Evolutionary conservation across 2,329 filamentous ascomycete genomes (phyloP).

Genomic region (Diaporthe sp.): DNA sequence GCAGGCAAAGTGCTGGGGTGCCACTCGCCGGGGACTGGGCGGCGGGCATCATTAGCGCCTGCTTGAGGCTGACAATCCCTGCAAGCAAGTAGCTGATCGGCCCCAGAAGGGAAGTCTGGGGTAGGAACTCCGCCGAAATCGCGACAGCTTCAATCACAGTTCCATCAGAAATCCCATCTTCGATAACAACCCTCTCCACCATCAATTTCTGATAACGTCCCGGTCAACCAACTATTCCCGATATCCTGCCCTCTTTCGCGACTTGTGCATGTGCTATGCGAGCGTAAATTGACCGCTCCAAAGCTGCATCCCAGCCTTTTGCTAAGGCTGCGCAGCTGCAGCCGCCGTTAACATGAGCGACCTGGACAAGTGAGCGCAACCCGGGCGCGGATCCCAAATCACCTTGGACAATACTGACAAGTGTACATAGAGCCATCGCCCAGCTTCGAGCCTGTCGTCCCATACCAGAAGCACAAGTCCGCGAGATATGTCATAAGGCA

Average conservation of each 20-base stretch:
- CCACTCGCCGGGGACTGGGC: neutral
- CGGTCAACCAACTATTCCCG: no score
- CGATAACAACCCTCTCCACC: neutral
- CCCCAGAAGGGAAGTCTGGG: constrained; percentile 35
- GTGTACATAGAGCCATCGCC: constrained; percentile 81
- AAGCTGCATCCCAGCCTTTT: constrained; percentile 25
- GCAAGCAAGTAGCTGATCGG: constrained; percentile 24
- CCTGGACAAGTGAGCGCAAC: constrained; percentile 80
- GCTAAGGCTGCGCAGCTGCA: constrained; percentile 37
- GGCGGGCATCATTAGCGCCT: constrained; percentile 6
- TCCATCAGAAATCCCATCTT: neutral
- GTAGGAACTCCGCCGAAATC: constrained; percentile 32
- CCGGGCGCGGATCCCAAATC: constrained; percentile 9
- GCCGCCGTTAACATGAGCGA: constrained; percentile 79
- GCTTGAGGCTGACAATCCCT: constrained; percentile 29
- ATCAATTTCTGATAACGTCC: neutral
- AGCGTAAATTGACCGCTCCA: constrained; percentile 4
- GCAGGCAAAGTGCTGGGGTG: neutral
- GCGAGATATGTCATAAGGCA: constrained; percentile 97
- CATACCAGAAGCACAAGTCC: constrained; percentile 94
- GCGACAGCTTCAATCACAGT: constrained; percentile 29
- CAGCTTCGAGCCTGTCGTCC: constrained; percentile 95
- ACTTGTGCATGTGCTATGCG: constrained; percentile 32
- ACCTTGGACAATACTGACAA: constrained; percentile 39
- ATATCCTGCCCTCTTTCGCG: neutral